Evolutionary conservation across 2,329 filamentous ascomycete genomes (phyloP), one percentile per base, ranked within the genome.

Genomic region (Passalora sequoiae): DNA sequence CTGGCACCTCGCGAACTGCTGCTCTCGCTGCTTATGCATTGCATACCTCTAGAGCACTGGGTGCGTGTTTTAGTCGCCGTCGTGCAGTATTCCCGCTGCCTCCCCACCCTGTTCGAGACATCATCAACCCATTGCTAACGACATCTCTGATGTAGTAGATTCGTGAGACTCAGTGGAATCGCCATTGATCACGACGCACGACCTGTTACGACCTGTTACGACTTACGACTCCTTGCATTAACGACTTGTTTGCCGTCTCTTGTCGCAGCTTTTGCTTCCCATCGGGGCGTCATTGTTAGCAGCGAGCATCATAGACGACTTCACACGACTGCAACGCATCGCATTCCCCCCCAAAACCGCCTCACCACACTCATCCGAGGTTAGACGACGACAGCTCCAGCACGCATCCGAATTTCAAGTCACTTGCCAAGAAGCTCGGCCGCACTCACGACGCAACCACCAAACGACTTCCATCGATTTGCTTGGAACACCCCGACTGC

Each of bases 201-300:
- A 62, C 49, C 56, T 54, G 45, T 62, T 50, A 62, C 59, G 60
- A 62, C 56, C 48, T 50, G n/a, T 60, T 49, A 61, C 54, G 56
- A 59, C 50, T 60, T 44, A 61, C 58, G 57, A 59, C 43, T 55
- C 45, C 53, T 53, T 57, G 60, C 60, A 60, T 61, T 62, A 49
- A 60, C 59, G 57, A 59, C 57, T 54, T 56, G 45, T 53, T 49
- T 52, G 55, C 53, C 56, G 54, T 59, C 53, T 51, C 50, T 51
- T 47, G 49, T 46, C 40, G 51, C 50, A 48, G 40, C 44, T 42
- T 47, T 49, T 53, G 55, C 47, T 52, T 49, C 44, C 44, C 40
- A 43, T 44, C 41, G 40, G 43, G 43, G 47, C 46, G 46, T 51
- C 53, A 52, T 54, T 51, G 46, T 47, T 56, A 55, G 50, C 46